phyloP scores from a whole-genome alignment of 352 stramenopile genomes.

The Globisporangium viniferum region DNA sequence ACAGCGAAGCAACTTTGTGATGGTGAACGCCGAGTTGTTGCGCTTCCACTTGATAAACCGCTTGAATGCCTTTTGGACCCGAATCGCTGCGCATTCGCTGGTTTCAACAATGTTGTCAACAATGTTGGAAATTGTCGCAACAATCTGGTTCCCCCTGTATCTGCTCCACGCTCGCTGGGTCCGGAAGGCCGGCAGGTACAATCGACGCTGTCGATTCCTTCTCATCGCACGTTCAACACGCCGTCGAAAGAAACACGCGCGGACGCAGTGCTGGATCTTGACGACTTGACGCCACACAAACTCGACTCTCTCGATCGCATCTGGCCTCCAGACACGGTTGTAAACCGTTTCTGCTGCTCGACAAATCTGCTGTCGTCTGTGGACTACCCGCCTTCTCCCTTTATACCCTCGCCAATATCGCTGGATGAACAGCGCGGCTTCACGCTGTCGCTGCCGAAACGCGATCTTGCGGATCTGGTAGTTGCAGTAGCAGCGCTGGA shows the following conservation, averaged over 20 bases:
- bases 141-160: slow-evolving; percentile 15
- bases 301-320: slow-evolving; percentile 4
- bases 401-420: slow-evolving; percentile 21
- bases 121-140: not conserved
- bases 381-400: slow-evolving; percentile 12
- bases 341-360: slow-evolving; percentile 5
- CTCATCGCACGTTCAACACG: slow-evolving; percentile 9
- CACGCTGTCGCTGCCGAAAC: slow-evolving; percentile 12
- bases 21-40: not conserved
- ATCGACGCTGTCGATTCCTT: slow-evolving; percentile 7
- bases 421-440: slow-evolving; percentile 17
- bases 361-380: slow-evolving; percentile 10
- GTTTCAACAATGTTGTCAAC: slow-evolving; percentile 12
- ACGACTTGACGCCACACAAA: not conserved
- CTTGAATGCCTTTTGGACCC: slow-evolving; percentile 11
- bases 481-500: slow-evolving; percentile 27
- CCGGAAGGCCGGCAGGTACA: slow-evolving; percentile 19
- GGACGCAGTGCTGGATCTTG: slow-evolving; percentile 23
- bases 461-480: slow-evolving; percentile 26
- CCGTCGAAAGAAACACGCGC: slow-evolving; percentile 10
- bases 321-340: slow-evolving; percentile 6
- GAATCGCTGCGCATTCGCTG: slow-evolving; percentile 5
- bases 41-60: slow-evolving; percentile 6
- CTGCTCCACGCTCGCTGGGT: slow-evolving; percentile 26
- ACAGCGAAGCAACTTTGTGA: slow-evolving; percentile 20